Evolutionary conservation across 2,329 filamentous ascomycete genomes (phyloP).

Genomic region (Lasiodiplodia citricola): DNA sequence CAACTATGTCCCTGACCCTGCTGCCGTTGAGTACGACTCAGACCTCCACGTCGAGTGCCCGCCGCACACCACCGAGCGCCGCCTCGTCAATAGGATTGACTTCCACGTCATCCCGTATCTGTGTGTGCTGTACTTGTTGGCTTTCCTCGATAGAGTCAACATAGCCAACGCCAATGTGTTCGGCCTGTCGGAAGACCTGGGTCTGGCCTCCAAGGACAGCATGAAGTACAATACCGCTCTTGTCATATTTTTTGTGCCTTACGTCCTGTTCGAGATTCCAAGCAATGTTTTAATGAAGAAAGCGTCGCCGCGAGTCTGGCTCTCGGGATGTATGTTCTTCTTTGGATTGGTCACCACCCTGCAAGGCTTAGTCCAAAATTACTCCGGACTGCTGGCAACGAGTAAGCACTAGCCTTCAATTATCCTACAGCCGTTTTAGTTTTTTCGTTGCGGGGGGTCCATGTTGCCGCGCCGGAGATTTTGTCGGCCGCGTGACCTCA

Average conservation of each 20-base stretch:
- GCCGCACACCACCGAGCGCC: conserved; percentile 55
- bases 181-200: conserved; percentile 53
- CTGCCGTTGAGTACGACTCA: conserved; percentile 41
- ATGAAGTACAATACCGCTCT: conserved; percentile 57
- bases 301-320: conserved; percentile 59
- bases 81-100: conserved; percentile 53
- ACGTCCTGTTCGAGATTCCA: conserved; percentile 60
- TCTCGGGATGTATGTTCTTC: conserved; percentile 74
- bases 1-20: conserved; percentile 1
- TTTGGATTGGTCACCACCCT: conserved; percentile 78
- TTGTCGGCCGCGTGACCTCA: neutral
- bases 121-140: conserved; percentile 57
- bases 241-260: conserved; percentile 61
- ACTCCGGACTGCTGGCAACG: conserved; percentile 75
- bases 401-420: conserved; percentile 35
- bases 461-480: too few relatives aligned
- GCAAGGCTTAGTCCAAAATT: conserved; percentile 80
- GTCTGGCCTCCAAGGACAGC: conserved; percentile 41
- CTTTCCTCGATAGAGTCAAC: conserved; percentile 58
- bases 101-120: conserved; percentile 56
- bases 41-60: conserved; percentile 51
- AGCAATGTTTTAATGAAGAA: conserved; percentile 59
- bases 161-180: conserved; percentile 61
- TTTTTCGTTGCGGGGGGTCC: neutral
- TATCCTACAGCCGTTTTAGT: too few relatives aligned